Evolutionary conservation across 257 asterid species (phyloP), one percentile per base, ranked within the genome.

Genomic region (Leptodermis oblonga): DNA sequence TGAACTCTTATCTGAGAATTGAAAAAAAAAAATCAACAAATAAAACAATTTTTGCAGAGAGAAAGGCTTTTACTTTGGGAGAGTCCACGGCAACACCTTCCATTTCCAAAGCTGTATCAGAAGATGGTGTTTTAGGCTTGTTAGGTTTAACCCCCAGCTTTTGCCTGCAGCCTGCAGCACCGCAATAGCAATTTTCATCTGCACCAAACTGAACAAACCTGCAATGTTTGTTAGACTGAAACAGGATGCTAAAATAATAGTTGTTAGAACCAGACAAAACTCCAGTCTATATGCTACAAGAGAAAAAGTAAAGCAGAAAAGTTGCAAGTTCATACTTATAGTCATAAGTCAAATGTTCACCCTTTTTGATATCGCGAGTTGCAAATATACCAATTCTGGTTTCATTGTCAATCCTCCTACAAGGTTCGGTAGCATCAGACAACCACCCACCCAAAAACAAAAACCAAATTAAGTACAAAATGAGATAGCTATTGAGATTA

Each of bases 191-290:
- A 81, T 88, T 90, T 82, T 93, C 91, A 84, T 93, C 99, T 80
- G 99, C 97, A 72, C 99, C 99, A 82, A 93, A 93, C 78, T 93
- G 99, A 82, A 93, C 99, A 83, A 93, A 93, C 91, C 99, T 93
- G 96, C 89, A 72, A 75, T 23, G 77, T 73, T 82, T 78, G 84
- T 92, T 84, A 92, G 88, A 78, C 72, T 45, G 71, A 65, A 68
- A 65, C 54, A 71, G 63, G 33, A 70, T 41, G 51, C 69, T 56
- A 42, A 69, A 30, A 43, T 31, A 65, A 79, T 30, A 73, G 37
- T 61, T 34, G 30, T 46, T 71, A 73, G n/a, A 73, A 28, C 48
- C 34, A 70, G 48, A 46, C 41, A 42, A 65, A 30, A 55, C 68
- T n/a, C 42, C 25, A 25, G 70, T 48, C 43, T 22, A 62, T 58